phyloP scores from a whole-genome alignment of 129 eudicot genomes.

The Solidago caesia region DNA sequence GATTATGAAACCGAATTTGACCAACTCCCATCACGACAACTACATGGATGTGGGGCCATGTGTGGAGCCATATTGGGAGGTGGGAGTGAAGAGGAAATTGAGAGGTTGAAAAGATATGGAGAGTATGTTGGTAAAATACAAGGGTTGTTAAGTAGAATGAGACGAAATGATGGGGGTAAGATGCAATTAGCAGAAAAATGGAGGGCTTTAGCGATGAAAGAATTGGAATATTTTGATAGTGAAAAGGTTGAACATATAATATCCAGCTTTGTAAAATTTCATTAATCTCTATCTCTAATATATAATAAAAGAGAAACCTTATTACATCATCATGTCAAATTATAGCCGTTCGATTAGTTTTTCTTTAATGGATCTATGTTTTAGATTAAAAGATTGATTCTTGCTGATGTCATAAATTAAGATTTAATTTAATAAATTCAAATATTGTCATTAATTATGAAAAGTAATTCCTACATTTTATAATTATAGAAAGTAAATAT shows the following conservation, averaged over 20 bases:
- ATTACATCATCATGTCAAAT: no score
- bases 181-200: slow-evolving; percentile 24
- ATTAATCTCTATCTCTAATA: no score
- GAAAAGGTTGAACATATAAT: slow-evolving; percentile 17
- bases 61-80: slow-evolving; percentile 81
- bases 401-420: no score
- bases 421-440: no score
- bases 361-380: no score
- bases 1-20: slow-evolving; percentile 5
- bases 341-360: no score
- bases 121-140: slow-evolving; percentile 44
- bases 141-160: slow-evolving; percentile 31
- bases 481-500: no score
- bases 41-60: slow-evolving; percentile 56
- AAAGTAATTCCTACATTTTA: no score
- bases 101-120: slow-evolving; percentile 51
- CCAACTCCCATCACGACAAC: slow-evolving; percentile 20
- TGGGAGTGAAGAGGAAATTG: slow-evolving; percentile 56
- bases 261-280: background rate
- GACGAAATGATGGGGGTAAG: slow-evolving; percentile 15
- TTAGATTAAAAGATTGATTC: no score
- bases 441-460: no score
- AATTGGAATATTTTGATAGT: slow-evolving; percentile 39
- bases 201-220: slow-evolving; percentile 45
- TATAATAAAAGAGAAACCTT: no score